phyloP scores from a whole-genome alignment of 257 asterid genomes.

The Prunella vulgaris region DNA sequence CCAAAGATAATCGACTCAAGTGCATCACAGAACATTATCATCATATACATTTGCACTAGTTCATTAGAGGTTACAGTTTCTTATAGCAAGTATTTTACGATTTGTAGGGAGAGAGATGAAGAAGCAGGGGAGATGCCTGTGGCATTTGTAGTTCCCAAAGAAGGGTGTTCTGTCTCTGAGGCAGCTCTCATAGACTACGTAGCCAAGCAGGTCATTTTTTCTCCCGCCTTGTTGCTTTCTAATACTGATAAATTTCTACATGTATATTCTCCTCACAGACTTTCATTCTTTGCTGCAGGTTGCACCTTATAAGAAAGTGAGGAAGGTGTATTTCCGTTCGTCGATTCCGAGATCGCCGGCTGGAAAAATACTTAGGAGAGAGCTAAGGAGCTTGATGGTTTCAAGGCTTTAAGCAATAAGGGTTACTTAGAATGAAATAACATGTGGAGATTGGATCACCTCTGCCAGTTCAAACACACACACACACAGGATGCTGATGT shows the following conservation, averaged over 20 bases:
- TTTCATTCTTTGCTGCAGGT: conserved; percentile 39
- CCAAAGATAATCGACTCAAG: neutral
- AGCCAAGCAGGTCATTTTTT: conserved; percentile 50
- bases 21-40: neutral
- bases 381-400: conserved; percentile 33
- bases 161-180: conserved; percentile 44
- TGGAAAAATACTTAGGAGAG: conserved; percentile 69
- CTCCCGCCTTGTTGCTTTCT: neutral
- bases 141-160: conserved; percentile 63
- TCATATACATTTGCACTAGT: neutral
- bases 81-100: neutral
- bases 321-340: conserved; percentile 47
- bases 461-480: too few species aligned
- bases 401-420: conserved; percentile 38
- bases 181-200: conserved; percentile 51
- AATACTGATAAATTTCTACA: neutral
- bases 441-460: neutral
- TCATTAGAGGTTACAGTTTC: neutral
- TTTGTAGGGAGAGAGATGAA: conserved; percentile 51
- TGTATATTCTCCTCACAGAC: neutral
- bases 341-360: conserved; percentile 56
- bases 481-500: too few species aligned
- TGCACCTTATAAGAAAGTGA: conserved; percentile 79
- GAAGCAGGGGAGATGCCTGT: conserved; percentile 91
- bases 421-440: neutral